Evolutionary conservation across 371 early-diverging fungal genomes (phyloP).

Genomic region (Chytridiales sp.): DNA sequence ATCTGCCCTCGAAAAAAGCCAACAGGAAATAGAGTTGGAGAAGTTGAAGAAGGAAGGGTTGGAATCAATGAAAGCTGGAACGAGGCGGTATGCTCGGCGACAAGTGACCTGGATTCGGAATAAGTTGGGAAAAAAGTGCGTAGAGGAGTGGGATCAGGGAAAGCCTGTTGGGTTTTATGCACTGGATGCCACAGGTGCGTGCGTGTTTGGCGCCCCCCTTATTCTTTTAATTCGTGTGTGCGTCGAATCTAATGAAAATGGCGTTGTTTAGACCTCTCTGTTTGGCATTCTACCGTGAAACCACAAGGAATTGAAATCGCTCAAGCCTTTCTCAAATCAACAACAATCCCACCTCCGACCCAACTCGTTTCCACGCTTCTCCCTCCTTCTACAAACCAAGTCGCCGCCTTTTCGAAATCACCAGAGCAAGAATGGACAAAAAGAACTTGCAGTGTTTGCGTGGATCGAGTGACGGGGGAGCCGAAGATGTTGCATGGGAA

Average conservation of each 20-base stretch:
- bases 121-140: constrained; percentile 56
- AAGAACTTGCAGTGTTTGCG: constrained; percentile 34
- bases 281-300: constrained; percentile 7
- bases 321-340: neutral
- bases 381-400: neutral
- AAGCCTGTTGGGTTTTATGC: constrained; percentile 56
- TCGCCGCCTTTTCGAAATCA: neutral
- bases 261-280: constrained; percentile 4
- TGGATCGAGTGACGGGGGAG: constrained; percentile 31
- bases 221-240: neutral
- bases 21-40: constrained; percentile 38
- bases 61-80: constrained; percentile 81
- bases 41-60: constrained; percentile 56
- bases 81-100: constrained; percentile 82
- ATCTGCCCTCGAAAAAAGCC: neutral
- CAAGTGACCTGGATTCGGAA: constrained; percentile 91
- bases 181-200: constrained; percentile 75
- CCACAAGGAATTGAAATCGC: constrained; percentile 5
- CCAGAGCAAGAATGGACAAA: constrained; percentile 23
- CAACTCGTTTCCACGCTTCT: neutral
- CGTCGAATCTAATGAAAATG: neutral
- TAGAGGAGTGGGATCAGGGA: constrained; percentile 29
- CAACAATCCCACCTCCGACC: neutral
- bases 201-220: neutral
- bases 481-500: constrained; percentile 37